Evolutionary conservation across 345 rosid species (phyloP).

Genomic region (Mercurialis annua): DNA sequence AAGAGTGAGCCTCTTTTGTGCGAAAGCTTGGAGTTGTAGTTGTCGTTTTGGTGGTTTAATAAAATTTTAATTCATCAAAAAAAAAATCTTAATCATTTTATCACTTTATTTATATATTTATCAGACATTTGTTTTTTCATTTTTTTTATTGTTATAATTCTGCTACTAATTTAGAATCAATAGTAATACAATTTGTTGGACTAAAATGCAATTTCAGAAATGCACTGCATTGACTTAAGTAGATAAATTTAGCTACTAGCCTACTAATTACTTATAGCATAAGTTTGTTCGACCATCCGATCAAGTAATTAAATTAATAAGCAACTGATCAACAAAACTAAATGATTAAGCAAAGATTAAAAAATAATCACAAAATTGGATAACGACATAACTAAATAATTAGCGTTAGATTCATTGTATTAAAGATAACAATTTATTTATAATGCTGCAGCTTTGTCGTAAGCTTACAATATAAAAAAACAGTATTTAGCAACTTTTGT

Average conservation of each 20-base stretch:
- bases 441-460: slow-evolving; percentile 33
- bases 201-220: background rate
- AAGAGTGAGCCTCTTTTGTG: too few species aligned
- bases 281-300: background rate
- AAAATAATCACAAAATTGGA: slow-evolving; percentile 3
- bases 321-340: slow-evolving; percentile 9
- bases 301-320: background rate
- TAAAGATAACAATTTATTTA: slow-evolving; percentile 5
- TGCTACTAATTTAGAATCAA: too few species aligned
- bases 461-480: background rate
- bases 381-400: background rate
- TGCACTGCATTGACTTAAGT: background rate
- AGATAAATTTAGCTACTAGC: background rate
- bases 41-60: too few species aligned
- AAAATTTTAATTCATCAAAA: too few species aligned
- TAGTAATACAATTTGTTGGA: background rate
- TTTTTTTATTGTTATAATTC: too few species aligned
- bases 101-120: too few species aligned
- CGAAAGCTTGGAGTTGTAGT: too few species aligned
- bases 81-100: too few species aligned
- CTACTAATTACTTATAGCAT: background rate
- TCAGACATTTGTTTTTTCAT: too few species aligned
- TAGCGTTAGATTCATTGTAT: slow-evolving; percentile 42
- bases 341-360: slow-evolving; percentile 10
- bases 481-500: slow-evolving; percentile 30